A percentile compares a stretch with the other conserved stretches of the same genome.
These are phyloP conservation scores for Phytophthora multivora DNA, from an alignment of 352 stramenopile genomes.

Conservation along the genomic window DNA sequence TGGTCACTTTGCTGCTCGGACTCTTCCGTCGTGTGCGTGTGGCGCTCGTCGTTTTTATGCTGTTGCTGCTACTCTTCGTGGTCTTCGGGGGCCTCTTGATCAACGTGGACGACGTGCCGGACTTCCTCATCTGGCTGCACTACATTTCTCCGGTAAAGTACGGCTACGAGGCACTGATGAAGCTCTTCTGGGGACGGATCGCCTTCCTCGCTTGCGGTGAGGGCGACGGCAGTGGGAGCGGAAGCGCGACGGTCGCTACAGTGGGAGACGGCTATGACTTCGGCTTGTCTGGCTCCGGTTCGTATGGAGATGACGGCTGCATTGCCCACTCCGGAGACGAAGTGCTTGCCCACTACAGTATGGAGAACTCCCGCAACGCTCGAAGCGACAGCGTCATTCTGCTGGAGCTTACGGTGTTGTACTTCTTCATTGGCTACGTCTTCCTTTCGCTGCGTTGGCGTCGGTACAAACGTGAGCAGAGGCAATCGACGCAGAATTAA, in stretches of 20 bases:
- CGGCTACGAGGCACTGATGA: constrained; percentile 46
- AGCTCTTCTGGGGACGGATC: constrained; percentile 45
- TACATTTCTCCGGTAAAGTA: constrained; percentile 62
- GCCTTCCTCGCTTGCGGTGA: constrained; percentile 26
- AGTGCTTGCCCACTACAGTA: constrained; percentile 60
- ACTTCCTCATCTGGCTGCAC: constrained; percentile 64
- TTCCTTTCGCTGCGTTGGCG: constrained; percentile 41
- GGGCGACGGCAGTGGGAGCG: constrained; percentile 21
- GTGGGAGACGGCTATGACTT: constrained; percentile 28
- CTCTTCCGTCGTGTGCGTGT: constrained; percentile 41
- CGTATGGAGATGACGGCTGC: constrained; percentile 29
- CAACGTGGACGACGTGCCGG: constrained; percentile 49
- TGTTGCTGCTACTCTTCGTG: constrained; percentile 47
- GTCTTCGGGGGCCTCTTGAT: constrained; percentile 51
- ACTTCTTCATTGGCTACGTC: constrained; percentile 41
- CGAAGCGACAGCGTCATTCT: constrained; percentile 45
- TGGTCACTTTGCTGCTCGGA: constrained; percentile 39
- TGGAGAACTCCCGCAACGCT: constrained; percentile 31
- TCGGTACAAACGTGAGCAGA: constrained; percentile 28
- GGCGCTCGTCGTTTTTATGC: constrained; percentile 31
- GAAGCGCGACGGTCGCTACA: constrained; percentile 18
- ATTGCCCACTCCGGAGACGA: constrained; percentile 44
- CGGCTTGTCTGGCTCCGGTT: constrained; percentile 26
- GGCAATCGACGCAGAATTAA: not conserved
- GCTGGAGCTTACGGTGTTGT: constrained; percentile 40